Percentiles rank a stretch among this genome's conserved stretches.
phyloP scores from a whole-genome alignment of 1,284 basidiomycete species.

The Trichosporon sp. region DNA sequence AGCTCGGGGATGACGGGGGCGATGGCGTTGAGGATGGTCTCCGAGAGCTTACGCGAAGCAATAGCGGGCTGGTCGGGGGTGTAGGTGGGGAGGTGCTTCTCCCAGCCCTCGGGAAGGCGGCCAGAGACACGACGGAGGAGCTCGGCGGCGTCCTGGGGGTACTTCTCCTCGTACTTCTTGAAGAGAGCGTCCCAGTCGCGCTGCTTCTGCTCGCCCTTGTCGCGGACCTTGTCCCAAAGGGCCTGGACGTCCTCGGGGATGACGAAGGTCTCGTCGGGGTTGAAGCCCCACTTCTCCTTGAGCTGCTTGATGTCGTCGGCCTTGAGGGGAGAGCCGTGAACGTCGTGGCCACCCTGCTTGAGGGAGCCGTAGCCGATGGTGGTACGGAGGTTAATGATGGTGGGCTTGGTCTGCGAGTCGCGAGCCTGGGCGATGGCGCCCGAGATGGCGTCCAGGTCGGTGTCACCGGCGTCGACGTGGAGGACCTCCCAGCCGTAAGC shows the following conservation, averaged over 20 bases:
- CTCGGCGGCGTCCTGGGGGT: constrained; percentile 78
- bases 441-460: constrained; percentile 73
- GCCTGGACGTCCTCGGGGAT: constrained; percentile 72
- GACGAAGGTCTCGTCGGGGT: constrained; percentile 71
- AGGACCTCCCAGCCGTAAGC: constrained; percentile 93
- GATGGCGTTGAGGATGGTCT: constrained; percentile 77
- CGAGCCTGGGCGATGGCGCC: constrained; percentile 74
- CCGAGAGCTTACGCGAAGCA: constrained; percentile 88
- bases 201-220: constrained; percentile 70
- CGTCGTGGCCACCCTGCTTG: constrained; percentile 84
- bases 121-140: constrained; percentile 78
- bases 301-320: constrained; percentile 79
- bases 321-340: constrained; percentile 90
- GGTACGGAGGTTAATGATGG: constrained; percentile 78
- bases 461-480: constrained; percentile 77
- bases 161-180: constrained; percentile 67
- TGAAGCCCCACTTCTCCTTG: constrained; percentile 81
- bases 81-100: constrained; percentile 71
- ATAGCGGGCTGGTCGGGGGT: constrained; percentile 74
- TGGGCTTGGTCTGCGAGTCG: constrained; percentile 73
- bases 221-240: constrained; percentile 63
- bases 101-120: constrained; percentile 79
- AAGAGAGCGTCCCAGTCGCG: constrained; percentile 71
- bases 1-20: constrained; percentile 74
- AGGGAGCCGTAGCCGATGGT: constrained; percentile 93